Base-by-base conservation (phyloP, 2,329 filamentous ascomycete genomes). In the Alternaria novae-zelandiae region DNA sequence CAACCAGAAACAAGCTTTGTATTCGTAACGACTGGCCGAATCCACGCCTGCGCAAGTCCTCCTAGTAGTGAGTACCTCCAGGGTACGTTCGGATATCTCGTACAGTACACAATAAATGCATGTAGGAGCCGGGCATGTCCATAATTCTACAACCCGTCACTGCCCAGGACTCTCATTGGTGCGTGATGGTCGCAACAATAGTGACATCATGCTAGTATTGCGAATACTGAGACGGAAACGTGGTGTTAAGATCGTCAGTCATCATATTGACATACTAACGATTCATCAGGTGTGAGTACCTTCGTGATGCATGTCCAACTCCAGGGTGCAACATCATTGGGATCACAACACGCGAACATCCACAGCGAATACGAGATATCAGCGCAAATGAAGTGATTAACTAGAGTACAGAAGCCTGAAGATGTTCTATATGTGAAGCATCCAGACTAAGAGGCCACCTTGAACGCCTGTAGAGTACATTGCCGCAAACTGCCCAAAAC, bases 401-500 rank as follows among this genome's bases (percentile, higher is more conserved):
- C 59, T 74, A 74, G 59, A 74, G 62, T 78, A 77, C 73, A 77
- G 44, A 53, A 59, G 59, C 61, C 62, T 60, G 63, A 68, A 69
- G 47, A 60, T 62, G 58, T 59, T 66, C 64, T 49, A 57, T 58
- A 63, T 69, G 66, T 63, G 65, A 58, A 63, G 55, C 57, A 68
- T 53, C 60, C 70, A 65, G 63, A 65, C 63, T 62, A 47, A 41
- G 54, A 61, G 61, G 68, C 63, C 66, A 63, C 63, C 69, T 50
- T 65, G 36, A 77, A 77, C 75, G 75, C 75, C 75, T 60, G 57
- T 76, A 73, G 64, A 72, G 61, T 73, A 73, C 73, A 75, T 67
- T 65, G 47, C 60, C 61, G 58, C 65, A 66, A 62, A 70, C 64
- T 64, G 50, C 63, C 61, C 59, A 63, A 63, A 61, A 58, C 62